Base-by-base conservation (phyloP, 202 grass and related monocot species). In the Zoysia matrella region DNA sequence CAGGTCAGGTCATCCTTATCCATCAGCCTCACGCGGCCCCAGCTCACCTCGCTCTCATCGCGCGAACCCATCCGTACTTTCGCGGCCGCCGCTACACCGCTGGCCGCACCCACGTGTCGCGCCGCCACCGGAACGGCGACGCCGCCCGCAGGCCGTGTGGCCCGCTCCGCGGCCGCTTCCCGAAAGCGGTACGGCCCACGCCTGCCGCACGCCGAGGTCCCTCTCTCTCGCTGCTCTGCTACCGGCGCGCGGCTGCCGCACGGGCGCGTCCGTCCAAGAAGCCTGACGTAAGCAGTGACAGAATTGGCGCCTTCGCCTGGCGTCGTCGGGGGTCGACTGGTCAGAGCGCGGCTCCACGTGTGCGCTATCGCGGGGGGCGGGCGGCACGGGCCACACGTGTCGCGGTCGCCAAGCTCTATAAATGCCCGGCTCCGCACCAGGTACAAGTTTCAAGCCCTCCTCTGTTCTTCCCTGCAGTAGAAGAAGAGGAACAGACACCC, bases 271-370 rank as follows among this genome's bases (percentile, higher is more conserved):
- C 53, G 74, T 80, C 88, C 93, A 89, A 93, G 76, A 87, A 54
- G 0, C 0, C 8, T 85, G 73, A 89, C 93, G 93, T 93, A 96
- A 89, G 90, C 93, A 88, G 78, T 96, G 93, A 96, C 93, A 83
- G 61, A 77, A 91, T 74, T 74, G 22, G 79, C 70, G 85, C 79
- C 78, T 70, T 84, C 84, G 52, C 61, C 8, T 46, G 39, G 49
- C 52, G 60, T 18, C 84, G 88, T 86, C 90, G 88, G 4, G 1
- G 54, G 60, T 83, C 80, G 76, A 67, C n/a, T 42, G 73, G 86
- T 89, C 83, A 78, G 80, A 43, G 22, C 18, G 7, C 1, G 12
- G 4, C 71, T 71, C 77, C 81, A 57, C 72, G 80, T 74, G 75
- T 52, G 83, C 10, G 40, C 69, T 76, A 73, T 55, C 64, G 46